Conservation (phyloP, 2,329 filamentous ascomycete genomes). For the Colletotrichum orbiculare region DNA sequence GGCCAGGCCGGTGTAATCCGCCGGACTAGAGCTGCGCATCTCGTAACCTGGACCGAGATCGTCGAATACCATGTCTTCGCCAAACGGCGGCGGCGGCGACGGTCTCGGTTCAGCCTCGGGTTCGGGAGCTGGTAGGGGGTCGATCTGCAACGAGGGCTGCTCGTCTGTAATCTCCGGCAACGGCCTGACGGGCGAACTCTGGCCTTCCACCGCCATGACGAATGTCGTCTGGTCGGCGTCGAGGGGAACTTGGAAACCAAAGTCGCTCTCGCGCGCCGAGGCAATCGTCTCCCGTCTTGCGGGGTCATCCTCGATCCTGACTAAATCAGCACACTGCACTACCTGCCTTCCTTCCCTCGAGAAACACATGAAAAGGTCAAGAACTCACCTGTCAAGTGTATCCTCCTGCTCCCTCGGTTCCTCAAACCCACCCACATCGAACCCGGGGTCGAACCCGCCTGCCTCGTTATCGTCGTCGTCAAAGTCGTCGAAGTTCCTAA, state of each 20-base stretch:
- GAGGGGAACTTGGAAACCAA: constrained; percentile 61
- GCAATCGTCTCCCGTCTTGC: constrained; percentile 51
- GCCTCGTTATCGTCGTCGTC: constrained; percentile 57
- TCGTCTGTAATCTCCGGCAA: constrained; percentile 38
- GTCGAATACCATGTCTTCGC: constrained; percentile 12
- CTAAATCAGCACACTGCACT: neutral
- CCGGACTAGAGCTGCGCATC: constrained; percentile 38
- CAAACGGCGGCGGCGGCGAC: neutral
- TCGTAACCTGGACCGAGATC: constrained; percentile 19
- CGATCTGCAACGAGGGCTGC: constrained; percentile 26
- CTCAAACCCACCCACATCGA: constrained; percentile 30
- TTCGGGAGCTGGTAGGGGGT: constrained; percentile 32
- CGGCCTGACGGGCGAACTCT: constrained; percentile 36
- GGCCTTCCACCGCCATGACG: constrained; percentile 51
- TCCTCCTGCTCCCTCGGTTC: constrained; percentile 52
- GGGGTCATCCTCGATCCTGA: constrained; percentile 52
- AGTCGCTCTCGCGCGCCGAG: constrained; percentile 58
- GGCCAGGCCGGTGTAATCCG: constrained; percentile 57
- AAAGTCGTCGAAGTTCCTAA: constrained; percentile 49
- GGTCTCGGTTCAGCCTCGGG: constrained; percentile 3
- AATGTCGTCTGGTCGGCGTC: constrained; percentile 64
- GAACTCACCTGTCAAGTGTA: constrained; percentile 55
- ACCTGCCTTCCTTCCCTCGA: neutral
- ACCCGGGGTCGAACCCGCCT: constrained; percentile 61
- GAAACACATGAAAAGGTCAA: neutral